phyloP scores from a whole-genome alignment of 2,329 filamentous ascomycete genomes.

The Bipolaris oryzae region DNA sequence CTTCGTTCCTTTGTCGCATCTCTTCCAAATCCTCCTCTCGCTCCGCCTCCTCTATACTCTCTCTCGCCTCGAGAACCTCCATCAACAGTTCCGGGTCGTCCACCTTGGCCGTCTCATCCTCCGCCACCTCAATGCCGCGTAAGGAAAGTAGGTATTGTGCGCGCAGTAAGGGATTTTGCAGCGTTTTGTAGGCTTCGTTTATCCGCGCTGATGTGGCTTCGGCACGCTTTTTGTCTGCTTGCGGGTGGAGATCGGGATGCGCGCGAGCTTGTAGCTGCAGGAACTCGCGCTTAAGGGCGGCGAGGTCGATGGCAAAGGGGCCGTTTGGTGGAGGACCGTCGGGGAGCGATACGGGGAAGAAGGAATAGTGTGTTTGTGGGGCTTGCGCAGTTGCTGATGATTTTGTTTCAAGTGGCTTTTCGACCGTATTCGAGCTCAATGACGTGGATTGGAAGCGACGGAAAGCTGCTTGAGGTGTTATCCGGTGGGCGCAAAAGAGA shows the following conservation, averaged over 20 bases:
- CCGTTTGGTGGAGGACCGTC: constrained; percentile 77
- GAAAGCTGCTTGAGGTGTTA: constrained; percentile 12
- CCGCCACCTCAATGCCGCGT: constrained; percentile 75
- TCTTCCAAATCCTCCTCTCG: constrained; percentile 67
- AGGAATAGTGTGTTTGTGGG: constrained; percentile 73
- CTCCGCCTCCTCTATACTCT: constrained; percentile 64
- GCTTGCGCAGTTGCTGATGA: constrained; percentile 11
- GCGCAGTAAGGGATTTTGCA: constrained; percentile 75
- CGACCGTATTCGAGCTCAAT: constrained; percentile 12
- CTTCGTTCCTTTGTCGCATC: constrained; percentile 70
- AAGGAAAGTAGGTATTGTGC: constrained; percentile 84
- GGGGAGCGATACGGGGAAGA: constrained; percentile 84
- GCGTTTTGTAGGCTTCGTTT: constrained; percentile 89
- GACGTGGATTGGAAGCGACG: constrained; percentile 36
- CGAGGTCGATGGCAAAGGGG: constrained; percentile 74
- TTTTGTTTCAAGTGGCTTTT: constrained; percentile 23
- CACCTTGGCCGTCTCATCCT: constrained; percentile 76
- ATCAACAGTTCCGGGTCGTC: constrained; percentile 75
- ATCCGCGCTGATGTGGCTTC: constrained; percentile 81
- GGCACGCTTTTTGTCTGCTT: constrained; percentile 63
- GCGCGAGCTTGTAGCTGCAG: constrained; percentile 78
- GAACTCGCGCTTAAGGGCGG: constrained; percentile 80
- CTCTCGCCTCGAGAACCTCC: constrained; percentile 75
- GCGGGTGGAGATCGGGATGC: constrained; percentile 71
- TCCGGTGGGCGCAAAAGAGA: constrained; percentile 30